Evolutionary conservation across 2,329 filamentous ascomycete genomes (phyloP).

Genomic region (Ophiosphaerella herpotricha): DNA sequence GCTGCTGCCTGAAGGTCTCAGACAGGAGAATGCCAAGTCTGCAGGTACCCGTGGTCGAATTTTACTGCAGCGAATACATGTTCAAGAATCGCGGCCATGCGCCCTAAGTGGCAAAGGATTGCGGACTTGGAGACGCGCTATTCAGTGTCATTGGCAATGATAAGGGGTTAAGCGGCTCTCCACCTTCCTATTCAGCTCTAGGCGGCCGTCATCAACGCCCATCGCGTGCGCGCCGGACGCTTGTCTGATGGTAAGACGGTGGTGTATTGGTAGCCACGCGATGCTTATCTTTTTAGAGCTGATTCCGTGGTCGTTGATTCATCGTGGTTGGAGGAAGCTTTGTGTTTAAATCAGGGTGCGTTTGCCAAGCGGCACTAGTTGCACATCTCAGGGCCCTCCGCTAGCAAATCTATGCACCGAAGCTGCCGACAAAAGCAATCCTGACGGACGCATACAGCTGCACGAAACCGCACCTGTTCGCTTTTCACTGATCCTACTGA

Average conservation of each 20-base stretch:
- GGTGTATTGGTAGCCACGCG: no score
- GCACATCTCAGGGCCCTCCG: neutral
- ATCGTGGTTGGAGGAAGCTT: conserved; percentile 4
- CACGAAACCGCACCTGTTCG: no score
- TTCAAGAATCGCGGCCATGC: neutral
- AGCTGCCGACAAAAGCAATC: no score
- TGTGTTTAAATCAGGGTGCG: neutral
- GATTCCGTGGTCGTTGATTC: neutral
- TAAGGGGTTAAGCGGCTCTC: conserved; percentile 12
- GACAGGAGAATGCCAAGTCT: neutral
- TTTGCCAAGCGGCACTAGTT: conserved; percentile 1
- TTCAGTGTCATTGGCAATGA: conserved; percentile 10
- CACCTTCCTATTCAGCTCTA: conserved; percentile 21
- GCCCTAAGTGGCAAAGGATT: neutral
- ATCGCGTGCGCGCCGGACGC: no score
- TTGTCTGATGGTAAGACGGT: no score
- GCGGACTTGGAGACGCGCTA: conserved; percentile 6
- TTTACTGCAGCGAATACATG: neutral
- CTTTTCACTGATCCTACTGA: no score
- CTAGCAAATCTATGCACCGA: no score
- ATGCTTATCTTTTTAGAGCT: conserved; percentile 1
- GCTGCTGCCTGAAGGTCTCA: neutral
- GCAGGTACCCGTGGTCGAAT: conserved; percentile 10
- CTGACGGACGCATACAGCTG: no score
- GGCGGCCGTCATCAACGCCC: neutral